Evolutionary conservation across 1,284 basidiomycete genomes (phyloP).

Genomic region (Trametes sp.): DNA sequence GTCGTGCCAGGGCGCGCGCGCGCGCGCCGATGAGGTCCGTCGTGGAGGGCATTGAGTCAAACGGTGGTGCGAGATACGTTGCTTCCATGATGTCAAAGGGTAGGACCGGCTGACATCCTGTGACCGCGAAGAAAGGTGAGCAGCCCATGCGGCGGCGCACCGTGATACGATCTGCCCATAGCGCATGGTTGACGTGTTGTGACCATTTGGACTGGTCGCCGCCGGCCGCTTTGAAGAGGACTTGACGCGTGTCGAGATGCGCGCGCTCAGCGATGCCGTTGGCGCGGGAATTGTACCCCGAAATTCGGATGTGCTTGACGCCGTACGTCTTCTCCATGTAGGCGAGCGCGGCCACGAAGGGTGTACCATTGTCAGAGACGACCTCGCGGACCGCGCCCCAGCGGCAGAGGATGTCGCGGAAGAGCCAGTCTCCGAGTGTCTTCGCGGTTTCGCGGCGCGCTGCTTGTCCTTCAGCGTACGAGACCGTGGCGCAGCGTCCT

Average conservation of each 20-base stretch:
- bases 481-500: constrained; percentile 33
- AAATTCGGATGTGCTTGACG: constrained; percentile 51
- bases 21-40: constrained; percentile 28
- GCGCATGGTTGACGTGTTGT: constrained; percentile 36
- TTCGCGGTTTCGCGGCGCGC: constrained; percentile 22
- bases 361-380: constrained; percentile 37
- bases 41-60: constrained; percentile 35
- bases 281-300: constrained; percentile 51
- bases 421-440: constrained; percentile 36
- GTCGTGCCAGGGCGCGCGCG: constrained; percentile 41
- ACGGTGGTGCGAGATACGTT: constrained; percentile 42
- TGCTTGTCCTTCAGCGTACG: constrained; percentile 33
- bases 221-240: constrained; percentile 46
- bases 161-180: constrained; percentile 52
- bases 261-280: constrained; percentile 49
- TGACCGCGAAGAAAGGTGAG: constrained; percentile 47
- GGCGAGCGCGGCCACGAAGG: constrained; percentile 43
- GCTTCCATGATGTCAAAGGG: constrained; percentile 51
- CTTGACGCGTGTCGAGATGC: constrained; percentile 46
- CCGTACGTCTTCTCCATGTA: constrained; percentile 43
- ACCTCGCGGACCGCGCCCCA: constrained; percentile 35
- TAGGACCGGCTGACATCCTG: constrained; percentile 48
- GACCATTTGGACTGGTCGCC: constrained; percentile 46
- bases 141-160: constrained; percentile 39
- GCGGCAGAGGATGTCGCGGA: constrained; percentile 36